Evolutionary conservation across 805 yeast species (phyloP).

Genomic region (Torulaspora franciscae): DNA sequence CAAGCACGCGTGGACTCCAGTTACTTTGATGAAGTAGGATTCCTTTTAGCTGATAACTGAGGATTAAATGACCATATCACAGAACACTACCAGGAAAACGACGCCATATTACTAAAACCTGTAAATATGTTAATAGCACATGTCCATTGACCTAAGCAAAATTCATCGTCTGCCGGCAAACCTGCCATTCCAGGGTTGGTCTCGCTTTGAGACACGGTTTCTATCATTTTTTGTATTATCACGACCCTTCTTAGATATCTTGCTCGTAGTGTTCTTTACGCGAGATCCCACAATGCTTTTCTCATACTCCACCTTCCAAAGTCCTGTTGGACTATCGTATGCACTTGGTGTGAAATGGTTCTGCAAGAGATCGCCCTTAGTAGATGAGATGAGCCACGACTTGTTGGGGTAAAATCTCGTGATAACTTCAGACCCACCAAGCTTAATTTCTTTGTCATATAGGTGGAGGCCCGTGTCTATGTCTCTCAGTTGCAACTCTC

Average conservation of each 20-base stretch:
- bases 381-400: slow-evolving; percentile 22
- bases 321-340: slow-evolving; percentile 11
- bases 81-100: neutral
- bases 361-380: slow-evolving; percentile 20
- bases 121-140: slow-evolving; percentile 10
- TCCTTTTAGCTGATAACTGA: slow-evolving; percentile 35
- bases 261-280: slow-evolving; percentile 1
- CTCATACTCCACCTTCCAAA: slow-evolving; percentile 19
- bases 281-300: slow-evolving; percentile 1
- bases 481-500: slow-evolving; percentile 20
- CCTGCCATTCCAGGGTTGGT: slow-evolving; percentile 16
- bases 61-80: neutral
- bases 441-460: slow-evolving; percentile 1
- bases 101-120: slow-evolving; percentile 2
- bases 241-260: slow-evolving; percentile 5
- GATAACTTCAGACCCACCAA: slow-evolving; percentile 13
- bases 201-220: slow-evolving; percentile 9
- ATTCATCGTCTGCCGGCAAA: slow-evolving; percentile 13
- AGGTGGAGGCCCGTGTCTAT: slow-evolving; percentile 11
- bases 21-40: slow-evolving; percentile 53
- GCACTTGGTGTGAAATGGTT: slow-evolving; percentile 13
- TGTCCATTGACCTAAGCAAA: neutral
- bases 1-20: slow-evolving; percentile 44
- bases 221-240: slow-evolving; percentile 2
- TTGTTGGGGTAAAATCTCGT: slow-evolving; percentile 28